These are phyloP conservation scores for Guadua angustifolia DNA, from an alignment of 176 grass and related monocot genomes.

Conservation along the genomic window DNA sequence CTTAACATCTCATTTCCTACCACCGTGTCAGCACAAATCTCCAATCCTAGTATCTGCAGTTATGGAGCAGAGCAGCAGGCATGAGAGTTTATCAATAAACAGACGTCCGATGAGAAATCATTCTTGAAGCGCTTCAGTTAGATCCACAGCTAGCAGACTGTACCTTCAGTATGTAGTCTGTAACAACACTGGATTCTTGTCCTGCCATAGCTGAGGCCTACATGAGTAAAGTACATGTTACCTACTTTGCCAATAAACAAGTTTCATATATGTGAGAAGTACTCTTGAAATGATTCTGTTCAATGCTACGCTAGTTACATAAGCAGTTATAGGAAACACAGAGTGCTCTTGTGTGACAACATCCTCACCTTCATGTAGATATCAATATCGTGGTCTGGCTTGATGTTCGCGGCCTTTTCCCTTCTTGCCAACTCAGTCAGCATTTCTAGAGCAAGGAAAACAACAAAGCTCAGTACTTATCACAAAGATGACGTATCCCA, in stretches of 20 bases:
- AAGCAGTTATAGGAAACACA: background rate
- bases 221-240: slow-evolving; percentile 35
- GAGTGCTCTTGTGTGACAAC: background rate
- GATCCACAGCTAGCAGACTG: slow-evolving; percentile 15
- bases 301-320: background rate
- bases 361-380: slow-evolving; percentile 82
- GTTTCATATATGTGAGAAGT: background rate
- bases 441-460: slow-evolving; percentile 64
- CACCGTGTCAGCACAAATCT: slow-evolving; percentile 83
- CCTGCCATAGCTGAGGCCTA: slow-evolving; percentile 81
- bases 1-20: slow-evolving; percentile 92
- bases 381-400: slow-evolving; percentile 91
- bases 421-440: slow-evolving; percentile 79
- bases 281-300: slow-evolving; percentile 11
- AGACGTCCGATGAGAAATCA: background rate
- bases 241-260: background rate
- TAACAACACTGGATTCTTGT: slow-evolving; percentile 76
- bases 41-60: slow-evolving; percentile 82
- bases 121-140: slow-evolving; percentile 13
- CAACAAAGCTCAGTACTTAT: slow-evolving; percentile 26
- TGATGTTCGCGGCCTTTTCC: slow-evolving; percentile 84
- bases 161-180: slow-evolving; percentile 96
- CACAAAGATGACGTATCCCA: background rate
- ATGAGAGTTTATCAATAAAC: slow-evolving; percentile 36
- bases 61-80: slow-evolving; percentile 18